phyloP scores from a whole-genome alignment of 768 basidiomycete species.

The Leccinum obscurum region DNA sequence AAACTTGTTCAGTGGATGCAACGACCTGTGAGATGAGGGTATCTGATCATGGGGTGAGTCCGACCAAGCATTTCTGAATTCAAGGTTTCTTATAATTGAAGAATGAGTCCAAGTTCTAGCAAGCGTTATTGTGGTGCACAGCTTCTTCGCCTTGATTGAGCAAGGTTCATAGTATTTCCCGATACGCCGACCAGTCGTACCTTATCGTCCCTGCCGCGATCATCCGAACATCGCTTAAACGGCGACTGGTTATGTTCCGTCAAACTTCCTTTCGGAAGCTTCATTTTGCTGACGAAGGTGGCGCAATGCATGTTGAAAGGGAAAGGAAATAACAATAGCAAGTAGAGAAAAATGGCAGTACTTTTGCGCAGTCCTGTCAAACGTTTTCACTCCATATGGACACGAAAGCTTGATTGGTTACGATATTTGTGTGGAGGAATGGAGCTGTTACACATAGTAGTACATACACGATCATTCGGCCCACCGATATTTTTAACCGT shows the following conservation, averaged over 20 bases:
- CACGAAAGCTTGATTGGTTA: background rate
- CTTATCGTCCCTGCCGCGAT: slow-evolving; percentile 21
- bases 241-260: slow-evolving; percentile 25
- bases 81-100: slow-evolving; percentile 3
- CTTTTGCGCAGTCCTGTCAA: slow-evolving; percentile 16
- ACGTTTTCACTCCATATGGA: slow-evolving; percentile 6
- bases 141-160: slow-evolving; percentile 15
- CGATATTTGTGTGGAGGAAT: slow-evolving; percentile 4
- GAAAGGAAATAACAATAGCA: slow-evolving; percentile 22
- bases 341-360: slow-evolving; percentile 16
- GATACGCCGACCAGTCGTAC: slow-evolving; percentile 19
- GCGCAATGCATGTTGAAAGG: slow-evolving; percentile 1
- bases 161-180: slow-evolving; percentile 19
- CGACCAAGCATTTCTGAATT: background rate
- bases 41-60: slow-evolving; percentile 1
- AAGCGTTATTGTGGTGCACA: slow-evolving; percentile 11
- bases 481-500: slow-evolving; percentile 12
- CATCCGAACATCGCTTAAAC: slow-evolving; percentile 27
- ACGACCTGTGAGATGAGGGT: slow-evolving; percentile 1
- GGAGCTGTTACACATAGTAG: background rate
- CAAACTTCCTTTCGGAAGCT: slow-evolving; percentile 16
- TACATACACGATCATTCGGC: slow-evolving; percentile 2
- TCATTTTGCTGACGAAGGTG: slow-evolving; percentile 14
- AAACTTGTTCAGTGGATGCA: background rate
- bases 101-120: background rate